A percentile compares a stretch with the other conserved stretches of the same genome.
phyloP scores from a whole-genome alignment of 345 rosid species.

The Pelargonium nanum region DNA sequence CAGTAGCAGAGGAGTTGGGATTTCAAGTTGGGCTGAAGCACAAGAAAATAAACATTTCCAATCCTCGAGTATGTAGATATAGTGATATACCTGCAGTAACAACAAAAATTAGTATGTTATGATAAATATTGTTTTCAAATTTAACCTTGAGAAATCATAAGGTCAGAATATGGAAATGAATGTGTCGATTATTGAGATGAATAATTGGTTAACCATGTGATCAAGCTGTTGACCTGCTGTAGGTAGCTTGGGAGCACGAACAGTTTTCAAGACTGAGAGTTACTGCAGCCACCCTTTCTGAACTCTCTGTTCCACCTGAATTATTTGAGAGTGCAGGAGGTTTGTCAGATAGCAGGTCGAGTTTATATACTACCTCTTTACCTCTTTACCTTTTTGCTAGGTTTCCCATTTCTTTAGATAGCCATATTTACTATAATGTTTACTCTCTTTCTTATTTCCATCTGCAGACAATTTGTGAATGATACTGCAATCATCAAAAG shows the following conservation, averaged over 20 bases:
- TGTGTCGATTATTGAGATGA: not conserved
- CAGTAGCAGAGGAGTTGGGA: conserved; percentile 71
- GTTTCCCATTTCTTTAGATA: no score
- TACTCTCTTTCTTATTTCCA: conserved; percentile 1
- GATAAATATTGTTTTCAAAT: no score
- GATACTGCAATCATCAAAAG: conserved; percentile 58
- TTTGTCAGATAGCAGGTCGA: conserved; percentile 69
- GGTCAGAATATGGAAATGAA: not conserved
- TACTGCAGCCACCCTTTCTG: conserved; percentile 89
- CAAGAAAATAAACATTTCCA: conserved; percentile 91
- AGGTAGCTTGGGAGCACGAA: conserved; percentile 99
- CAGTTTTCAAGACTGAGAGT: conserved; percentile 91
- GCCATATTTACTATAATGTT: not conserved
- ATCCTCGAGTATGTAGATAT: conserved; percentile 72
- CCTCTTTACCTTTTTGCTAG: no score
- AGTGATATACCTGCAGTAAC: not conserved
- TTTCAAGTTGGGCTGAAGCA: conserved; percentile 75
- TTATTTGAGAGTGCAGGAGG: conserved; percentile 68
- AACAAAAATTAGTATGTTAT: not conserved
- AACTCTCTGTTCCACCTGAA: conserved; percentile 67
- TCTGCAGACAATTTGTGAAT: conserved; percentile 52
- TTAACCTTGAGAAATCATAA: not conserved
- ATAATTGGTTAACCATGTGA: not conserved
- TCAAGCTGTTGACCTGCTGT: conserved; percentile 25
- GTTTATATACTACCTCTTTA: conserved; percentile 6